These are phyloP conservation scores for Ogataea paradorogensis DNA, from an alignment of 805 yeast genomes.

Conservation along the genomic window DNA sequence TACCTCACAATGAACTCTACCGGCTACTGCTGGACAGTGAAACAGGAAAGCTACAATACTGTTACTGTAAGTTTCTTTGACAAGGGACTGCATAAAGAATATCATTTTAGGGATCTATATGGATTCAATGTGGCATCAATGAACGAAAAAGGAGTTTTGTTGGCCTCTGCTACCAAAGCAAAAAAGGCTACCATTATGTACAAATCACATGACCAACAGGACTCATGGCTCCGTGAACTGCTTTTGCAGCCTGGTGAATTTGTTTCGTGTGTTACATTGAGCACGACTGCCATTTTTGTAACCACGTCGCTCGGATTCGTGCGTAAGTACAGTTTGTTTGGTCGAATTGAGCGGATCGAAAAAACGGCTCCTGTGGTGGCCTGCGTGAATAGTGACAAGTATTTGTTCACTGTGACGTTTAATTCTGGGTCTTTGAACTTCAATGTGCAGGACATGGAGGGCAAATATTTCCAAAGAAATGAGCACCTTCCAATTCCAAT, in stretches of 20 bases:
- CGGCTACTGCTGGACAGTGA: slow-evolving; percentile 82
- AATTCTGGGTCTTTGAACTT: slow-evolving; percentile 33
- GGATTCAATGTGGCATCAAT: slow-evolving; percentile 75
- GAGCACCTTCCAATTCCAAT: slow-evolving; percentile 41
- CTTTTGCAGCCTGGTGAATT: slow-evolving; percentile 44
- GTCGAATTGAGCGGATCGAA: slow-evolving; percentile 68
- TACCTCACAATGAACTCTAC: slow-evolving; percentile 75
- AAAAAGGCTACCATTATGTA: slow-evolving; percentile 42
- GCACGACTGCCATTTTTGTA: slow-evolving; percentile 56
- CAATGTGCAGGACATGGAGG: slow-evolving; percentile 37
- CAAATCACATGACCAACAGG: slow-evolving; percentile 65
- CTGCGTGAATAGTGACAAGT: slow-evolving; percentile 58
- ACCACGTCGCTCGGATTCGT: slow-evolving; percentile 78
- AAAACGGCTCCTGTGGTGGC: slow-evolving; percentile 72
- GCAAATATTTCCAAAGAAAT: slow-evolving; percentile 41
- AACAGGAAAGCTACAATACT: slow-evolving; percentile 56
- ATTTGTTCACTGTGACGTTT: slow-evolving; percentile 50
- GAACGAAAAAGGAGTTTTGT: slow-evolving; percentile 60
- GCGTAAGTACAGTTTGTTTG: slow-evolving; percentile 66
- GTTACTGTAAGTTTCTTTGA: slow-evolving; percentile 90
- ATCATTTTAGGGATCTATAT: slow-evolving; percentile 76
- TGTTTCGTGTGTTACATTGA: slow-evolving; percentile 67
- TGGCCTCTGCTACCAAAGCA: slow-evolving; percentile 41
- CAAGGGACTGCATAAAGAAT: slow-evolving; percentile 67
- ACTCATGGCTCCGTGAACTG: slow-evolving; percentile 68